Percentiles rank a stretch among this genome's conserved stretches.
Evolutionary conservation across 2,329 filamentous ascomycete species (phyloP).

Genomic region (Eurotiales sp.): DNA sequence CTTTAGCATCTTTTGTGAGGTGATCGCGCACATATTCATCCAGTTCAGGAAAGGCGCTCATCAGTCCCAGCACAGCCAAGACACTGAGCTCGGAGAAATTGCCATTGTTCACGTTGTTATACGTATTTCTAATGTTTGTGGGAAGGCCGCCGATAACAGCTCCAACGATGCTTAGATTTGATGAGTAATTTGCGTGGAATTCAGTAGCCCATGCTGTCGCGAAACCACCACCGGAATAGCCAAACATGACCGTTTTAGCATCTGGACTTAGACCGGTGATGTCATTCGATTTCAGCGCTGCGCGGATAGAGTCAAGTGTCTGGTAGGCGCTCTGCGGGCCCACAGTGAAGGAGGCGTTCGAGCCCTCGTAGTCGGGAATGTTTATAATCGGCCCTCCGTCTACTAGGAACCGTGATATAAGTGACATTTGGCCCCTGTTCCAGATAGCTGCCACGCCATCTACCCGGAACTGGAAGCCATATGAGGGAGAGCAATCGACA

Average conservation of each 20-base stretch:
- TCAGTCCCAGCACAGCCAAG: neutral
- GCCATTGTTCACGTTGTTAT: neutral
- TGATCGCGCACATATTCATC: neutral
- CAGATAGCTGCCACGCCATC: too few species aligned
- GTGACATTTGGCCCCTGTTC: too few species aligned
- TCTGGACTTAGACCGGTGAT: neutral
- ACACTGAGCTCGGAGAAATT: neutral
- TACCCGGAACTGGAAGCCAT: too few species aligned
- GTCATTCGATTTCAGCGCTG: neutral
- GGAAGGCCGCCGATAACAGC: neutral
- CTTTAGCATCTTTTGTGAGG: neutral
- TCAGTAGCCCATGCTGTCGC: neutral
- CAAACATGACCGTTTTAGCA: neutral
- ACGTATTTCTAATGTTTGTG: neutral
- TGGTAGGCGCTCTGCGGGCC: neutral
- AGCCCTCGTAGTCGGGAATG: neutral
- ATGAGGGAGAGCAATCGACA: constrained; percentile 27
- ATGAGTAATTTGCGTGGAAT: neutral
- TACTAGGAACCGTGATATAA: too few species aligned
- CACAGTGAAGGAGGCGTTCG: neutral
- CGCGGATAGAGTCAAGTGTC: neutral
- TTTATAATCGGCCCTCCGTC: too few species aligned
- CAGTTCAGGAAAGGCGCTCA: neutral
- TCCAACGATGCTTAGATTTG: neutral
- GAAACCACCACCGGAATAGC: neutral